Conservation (phyloP, 2,329 filamentous ascomycete species). For the Fusarium xylarioides region DNA sequence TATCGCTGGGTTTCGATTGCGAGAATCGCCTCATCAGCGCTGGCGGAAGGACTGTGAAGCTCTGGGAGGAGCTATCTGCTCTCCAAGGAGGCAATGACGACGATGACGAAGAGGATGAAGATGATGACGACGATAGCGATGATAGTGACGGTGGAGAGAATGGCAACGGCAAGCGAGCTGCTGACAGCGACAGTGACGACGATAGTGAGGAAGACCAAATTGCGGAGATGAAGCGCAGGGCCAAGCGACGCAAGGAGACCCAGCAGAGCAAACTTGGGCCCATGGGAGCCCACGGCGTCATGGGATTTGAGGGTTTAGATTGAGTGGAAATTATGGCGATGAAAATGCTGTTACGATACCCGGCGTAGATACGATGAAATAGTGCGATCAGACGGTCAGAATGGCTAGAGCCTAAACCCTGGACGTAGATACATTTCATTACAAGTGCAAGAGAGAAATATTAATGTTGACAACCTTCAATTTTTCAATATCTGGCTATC, state of each 20-base stretch:
- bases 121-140: conserved; percentile 60
- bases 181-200: conserved; percentile 59
- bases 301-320: conserved; percentile 60
- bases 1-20: conserved; percentile 84
- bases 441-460: not conserved
- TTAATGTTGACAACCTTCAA: conserved; percentile 9
- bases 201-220: conserved; percentile 49
- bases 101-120: conserved; percentile 48
- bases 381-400: not conserved
- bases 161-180: conserved; percentile 56
- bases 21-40: conserved; percentile 88
- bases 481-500: conserved; percentile 21
- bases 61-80: conserved; percentile 85
- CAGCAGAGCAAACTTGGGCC: conserved; percentile 57
- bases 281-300: conserved; percentile 61
- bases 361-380: not conserved
- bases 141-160: conserved; percentile 56
- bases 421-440: not conserved
- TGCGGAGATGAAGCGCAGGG: conserved; percentile 55
- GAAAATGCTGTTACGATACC: conserved; percentile 28
- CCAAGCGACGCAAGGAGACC: conserved; percentile 55
- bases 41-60: conserved; percentile 85
- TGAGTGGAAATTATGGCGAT: conserved; percentile 31
- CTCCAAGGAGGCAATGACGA: conserved; percentile 52
- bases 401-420: not conserved